phyloP scores from a whole-genome alignment of 805 yeast genomes.

The Sugiyamaella smithiae region DNA sequence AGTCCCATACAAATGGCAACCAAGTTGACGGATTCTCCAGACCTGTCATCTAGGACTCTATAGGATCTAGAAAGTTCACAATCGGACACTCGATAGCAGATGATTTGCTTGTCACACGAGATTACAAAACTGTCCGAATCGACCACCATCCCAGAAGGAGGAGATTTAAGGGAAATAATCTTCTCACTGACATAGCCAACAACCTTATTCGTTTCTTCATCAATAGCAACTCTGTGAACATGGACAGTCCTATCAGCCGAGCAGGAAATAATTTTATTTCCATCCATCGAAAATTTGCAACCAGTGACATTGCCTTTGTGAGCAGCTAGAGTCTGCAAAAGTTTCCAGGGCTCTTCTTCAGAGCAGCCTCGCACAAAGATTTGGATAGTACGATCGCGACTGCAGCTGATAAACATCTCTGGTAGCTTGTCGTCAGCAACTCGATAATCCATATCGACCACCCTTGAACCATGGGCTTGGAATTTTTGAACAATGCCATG shows the following conservation, averaged over 20 bases:
- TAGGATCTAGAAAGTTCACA: slow-evolving; percentile 39
- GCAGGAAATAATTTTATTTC: slow-evolving; percentile 45
- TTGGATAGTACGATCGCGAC: slow-evolving; percentile 65
- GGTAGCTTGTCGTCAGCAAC: slow-evolving; percentile 2
- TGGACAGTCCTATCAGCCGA: slow-evolving; percentile 63
- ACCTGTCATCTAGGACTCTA: slow-evolving; percentile 39
- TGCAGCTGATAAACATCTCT: slow-evolving; percentile 28
- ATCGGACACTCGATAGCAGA: slow-evolving; percentile 38
- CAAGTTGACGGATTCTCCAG: slow-evolving; percentile 17
- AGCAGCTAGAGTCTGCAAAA: slow-evolving; percentile 57
- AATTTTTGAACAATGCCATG: slow-evolving; percentile 4
- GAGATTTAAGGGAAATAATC: slow-evolving; percentile 48
- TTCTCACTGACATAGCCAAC: slow-evolving; percentile 40
- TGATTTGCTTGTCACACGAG: slow-evolving; percentile 49
- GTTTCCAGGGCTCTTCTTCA: slow-evolving; percentile 41
- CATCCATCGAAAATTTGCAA: slow-evolving; percentile 32
- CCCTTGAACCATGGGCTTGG: slow-evolving; percentile 25
- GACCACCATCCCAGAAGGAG: slow-evolving; percentile 32
- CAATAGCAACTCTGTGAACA: slow-evolving; percentile 42
- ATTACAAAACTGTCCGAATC: slow-evolving; percentile 39
- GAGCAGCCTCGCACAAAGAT: slow-evolving; percentile 37
- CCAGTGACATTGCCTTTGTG: slow-evolving; percentile 54
- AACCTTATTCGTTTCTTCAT: slow-evolving; percentile 19
- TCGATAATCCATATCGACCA: slow-evolving; percentile 21
- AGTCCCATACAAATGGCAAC: slow-evolving; percentile 16